A percentile compares a stretch with the other conserved stretches of the same genome.
Conservation (phyloP, 306 rosid genomes). For the Parietaria judaica region DNA sequence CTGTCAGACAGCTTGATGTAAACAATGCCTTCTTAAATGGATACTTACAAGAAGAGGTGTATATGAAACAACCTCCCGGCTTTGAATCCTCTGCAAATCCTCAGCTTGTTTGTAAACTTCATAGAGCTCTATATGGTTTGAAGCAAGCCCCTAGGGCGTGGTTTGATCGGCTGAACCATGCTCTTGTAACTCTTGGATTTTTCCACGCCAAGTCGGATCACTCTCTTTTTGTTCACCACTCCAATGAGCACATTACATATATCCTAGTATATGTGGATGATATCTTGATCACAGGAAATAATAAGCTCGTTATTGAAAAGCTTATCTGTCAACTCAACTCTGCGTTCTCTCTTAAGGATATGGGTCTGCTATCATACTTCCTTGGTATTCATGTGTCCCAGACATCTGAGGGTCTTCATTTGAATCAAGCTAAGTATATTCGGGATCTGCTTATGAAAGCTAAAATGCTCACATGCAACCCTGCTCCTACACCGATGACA, state of each 20-base stretch:
- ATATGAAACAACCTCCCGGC: not conserved
- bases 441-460: not conserved
- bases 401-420: not conserved
- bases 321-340: not conserved
- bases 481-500: not conserved
- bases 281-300: not conserved
- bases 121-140: not conserved
- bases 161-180: not conserved
- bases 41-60: not conserved
- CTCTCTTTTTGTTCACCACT: not conserved
- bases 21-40: too few species aligned
- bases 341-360: not conserved
- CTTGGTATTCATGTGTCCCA: not conserved
- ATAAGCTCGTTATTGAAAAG: rapidly evolving
- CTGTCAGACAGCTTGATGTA: too few species aligned
- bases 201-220: not conserved
- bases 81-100: not conserved
- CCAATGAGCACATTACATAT: not conserved
- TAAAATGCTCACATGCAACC: not conserved
- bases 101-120: not conserved
- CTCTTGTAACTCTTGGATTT: not conserved
- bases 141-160: constrained; percentile 4
- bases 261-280: not conserved
- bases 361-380: not conserved
- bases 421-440: not conserved